Evolutionary conservation across 495 filamentous ascomycete genomes (phyloP).

Genomic region (Trichoderma orchidacearum): DNA sequence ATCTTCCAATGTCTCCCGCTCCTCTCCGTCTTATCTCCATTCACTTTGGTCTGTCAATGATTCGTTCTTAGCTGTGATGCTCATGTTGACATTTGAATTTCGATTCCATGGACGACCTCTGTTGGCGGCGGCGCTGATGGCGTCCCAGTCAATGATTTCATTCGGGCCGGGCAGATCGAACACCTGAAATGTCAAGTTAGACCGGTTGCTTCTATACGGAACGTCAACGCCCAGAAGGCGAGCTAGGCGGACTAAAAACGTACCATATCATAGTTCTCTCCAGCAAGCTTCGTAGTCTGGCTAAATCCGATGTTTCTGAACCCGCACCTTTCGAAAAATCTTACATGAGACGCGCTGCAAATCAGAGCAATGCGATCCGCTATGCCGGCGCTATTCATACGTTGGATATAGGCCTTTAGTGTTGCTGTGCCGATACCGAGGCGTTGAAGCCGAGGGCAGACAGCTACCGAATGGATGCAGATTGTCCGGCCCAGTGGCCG

Average conservation of each 20-base stretch:
- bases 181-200: background rate
- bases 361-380: slow-evolving; percentile 66
- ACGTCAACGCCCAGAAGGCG: too few species aligned
- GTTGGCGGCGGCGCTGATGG: background rate
- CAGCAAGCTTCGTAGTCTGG: slow-evolving; percentile 52
- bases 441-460: slow-evolving; percentile 61
- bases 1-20: background rate
- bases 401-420: slow-evolving; percentile 62
- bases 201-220: too few species aligned
- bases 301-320: slow-evolving; percentile 60
- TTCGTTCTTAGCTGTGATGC: too few species aligned
- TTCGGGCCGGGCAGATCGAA: background rate
- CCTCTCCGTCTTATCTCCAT: background rate
- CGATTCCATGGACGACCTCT: too few species aligned
- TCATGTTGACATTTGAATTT: too few species aligned
- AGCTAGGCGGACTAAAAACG: too few species aligned
- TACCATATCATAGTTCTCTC: slow-evolving; percentile 69
- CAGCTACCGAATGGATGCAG: slow-evolving; percentile 68
- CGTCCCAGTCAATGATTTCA: background rate
- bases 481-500: slow-evolving; percentile 61
- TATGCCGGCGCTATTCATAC: slow-evolving; percentile 43
- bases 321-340: slow-evolving; percentile 65
- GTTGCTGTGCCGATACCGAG: slow-evolving; percentile 64
- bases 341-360: slow-evolving; percentile 33
- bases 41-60: background rate